phyloP scores from a whole-genome alignment of 164 flowering plant species.

The Umbilicus rupestris region DNA sequence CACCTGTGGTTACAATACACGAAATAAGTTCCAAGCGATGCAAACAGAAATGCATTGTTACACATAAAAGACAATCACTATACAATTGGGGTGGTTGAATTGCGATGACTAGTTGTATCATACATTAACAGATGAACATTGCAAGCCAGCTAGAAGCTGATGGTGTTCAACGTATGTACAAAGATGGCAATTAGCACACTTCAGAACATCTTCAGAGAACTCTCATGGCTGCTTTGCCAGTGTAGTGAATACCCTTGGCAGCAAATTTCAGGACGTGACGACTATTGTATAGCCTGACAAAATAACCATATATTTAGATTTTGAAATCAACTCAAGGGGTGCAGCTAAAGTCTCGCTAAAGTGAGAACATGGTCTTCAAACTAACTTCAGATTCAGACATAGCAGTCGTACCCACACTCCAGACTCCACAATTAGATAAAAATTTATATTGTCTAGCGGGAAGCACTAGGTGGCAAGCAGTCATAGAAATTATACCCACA shows the following conservation, averaged over 20 bases:
- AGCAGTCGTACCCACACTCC: no score
- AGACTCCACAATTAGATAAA: no score
- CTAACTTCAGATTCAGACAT: no score
- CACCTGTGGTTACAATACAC: background rate
- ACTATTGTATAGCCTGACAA: slow-evolving; percentile 50
- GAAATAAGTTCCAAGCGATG: background rate
- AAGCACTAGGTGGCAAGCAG: no score
- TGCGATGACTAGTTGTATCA: no score
- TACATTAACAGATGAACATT: no score
- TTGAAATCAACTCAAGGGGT: background rate
- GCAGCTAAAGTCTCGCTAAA: no score
- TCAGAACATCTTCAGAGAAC: slow-evolving; percentile 26
- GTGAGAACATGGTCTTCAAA: no score
- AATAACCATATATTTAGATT: background rate
- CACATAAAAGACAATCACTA: background rate
- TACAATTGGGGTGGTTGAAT: background rate
- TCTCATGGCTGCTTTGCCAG: slow-evolving; percentile 49
- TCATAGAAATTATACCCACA: no score
- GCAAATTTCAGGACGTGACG: slow-evolving; percentile 49
- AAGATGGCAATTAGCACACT: background rate
- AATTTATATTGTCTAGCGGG: no score
- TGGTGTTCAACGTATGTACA: background rate
- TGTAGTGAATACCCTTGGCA: slow-evolving; percentile 49
- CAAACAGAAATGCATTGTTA: background rate
- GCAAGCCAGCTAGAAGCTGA: background rate